Conservation (phyloP, 345 rosid genomes). For the Eucalyptus cladocalyx region DNA sequence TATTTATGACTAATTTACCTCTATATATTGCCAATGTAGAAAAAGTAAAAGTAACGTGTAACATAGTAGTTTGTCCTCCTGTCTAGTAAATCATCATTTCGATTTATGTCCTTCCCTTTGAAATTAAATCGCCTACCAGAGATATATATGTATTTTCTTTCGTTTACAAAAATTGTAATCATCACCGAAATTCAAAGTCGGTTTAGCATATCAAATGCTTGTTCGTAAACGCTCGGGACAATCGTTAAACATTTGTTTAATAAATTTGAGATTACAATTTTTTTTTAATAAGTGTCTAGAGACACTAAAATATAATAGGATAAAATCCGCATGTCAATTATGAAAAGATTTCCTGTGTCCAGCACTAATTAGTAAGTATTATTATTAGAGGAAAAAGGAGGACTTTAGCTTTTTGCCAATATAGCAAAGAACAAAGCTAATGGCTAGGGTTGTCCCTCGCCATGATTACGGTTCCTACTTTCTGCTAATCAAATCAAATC, state of each 20-base stretch:
- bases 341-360: neutral
- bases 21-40: neutral
- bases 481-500: neutral
- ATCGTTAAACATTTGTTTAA: neutral
- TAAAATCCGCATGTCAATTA: neutral
- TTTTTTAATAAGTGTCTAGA: neutral
- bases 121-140: neutral
- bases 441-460: neutral
- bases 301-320: neutral
- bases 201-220: neutral
- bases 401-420: neutral
- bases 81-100: neutral
- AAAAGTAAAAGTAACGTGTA: neutral
- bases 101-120: neutral
- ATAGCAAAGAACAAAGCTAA: neutral
- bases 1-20: neutral
- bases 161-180: neutral
- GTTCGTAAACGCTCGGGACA: neutral
- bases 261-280: neutral
- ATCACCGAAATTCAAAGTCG: neutral
- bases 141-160: no score
- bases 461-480: neutral
- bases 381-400: neutral
- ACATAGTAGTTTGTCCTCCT: rapidly evolving
- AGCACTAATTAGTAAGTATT: neutral